Evolutionary conservation across 2,329 filamentous ascomycete genomes (phyloP).

Genomic region (Clarireedia sp.): DNA sequence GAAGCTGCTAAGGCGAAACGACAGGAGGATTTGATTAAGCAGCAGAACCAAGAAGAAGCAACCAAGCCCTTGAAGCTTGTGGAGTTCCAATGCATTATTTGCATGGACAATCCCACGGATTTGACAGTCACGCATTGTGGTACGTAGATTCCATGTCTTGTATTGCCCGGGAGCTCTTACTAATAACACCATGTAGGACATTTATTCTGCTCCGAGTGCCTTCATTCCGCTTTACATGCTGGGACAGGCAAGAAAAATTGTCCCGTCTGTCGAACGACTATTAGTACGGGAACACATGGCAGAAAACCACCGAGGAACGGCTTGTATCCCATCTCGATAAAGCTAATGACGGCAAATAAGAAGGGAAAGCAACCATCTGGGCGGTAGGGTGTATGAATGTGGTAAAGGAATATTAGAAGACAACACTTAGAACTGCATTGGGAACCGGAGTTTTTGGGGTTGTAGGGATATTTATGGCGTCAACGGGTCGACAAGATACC

Average conservation of each 20-base stretch:
- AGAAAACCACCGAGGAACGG: conserved; percentile 34
- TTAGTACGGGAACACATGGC: conserved; percentile 41
- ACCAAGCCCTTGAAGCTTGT: conserved; percentile 44
- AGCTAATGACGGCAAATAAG: conserved; percentile 49
- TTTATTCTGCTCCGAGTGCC: conserved; percentile 55
- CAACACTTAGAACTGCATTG: not conserved
- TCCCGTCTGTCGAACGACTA: conserved; percentile 54
- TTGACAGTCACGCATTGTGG: conserved; percentile 60
- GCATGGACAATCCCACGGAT: conserved; percentile 52
- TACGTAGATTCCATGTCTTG: conserved; percentile 33
- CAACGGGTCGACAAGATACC: not conserved
- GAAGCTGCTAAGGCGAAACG: conserved; percentile 22
- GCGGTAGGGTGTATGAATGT: not conserved
- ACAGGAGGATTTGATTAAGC: conserved; percentile 24
- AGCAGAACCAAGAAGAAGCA: conserved; percentile 38
- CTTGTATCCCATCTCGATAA: conserved; percentile 52
- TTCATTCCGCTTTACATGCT: conserved; percentile 52
- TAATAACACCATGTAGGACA: conserved; percentile 41
- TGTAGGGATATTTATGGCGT: not conserved
- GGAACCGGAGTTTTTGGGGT: not conserved
- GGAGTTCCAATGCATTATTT: conserved; percentile 58
- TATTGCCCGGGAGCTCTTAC: not conserved
- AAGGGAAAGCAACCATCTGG: conserved; percentile 37
- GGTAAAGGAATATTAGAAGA: not conserved
- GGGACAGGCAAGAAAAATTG: conserved; percentile 47